Conservation (phyloP, 352 stramenopile species). For the Phytophthora aleatoria region DNA sequence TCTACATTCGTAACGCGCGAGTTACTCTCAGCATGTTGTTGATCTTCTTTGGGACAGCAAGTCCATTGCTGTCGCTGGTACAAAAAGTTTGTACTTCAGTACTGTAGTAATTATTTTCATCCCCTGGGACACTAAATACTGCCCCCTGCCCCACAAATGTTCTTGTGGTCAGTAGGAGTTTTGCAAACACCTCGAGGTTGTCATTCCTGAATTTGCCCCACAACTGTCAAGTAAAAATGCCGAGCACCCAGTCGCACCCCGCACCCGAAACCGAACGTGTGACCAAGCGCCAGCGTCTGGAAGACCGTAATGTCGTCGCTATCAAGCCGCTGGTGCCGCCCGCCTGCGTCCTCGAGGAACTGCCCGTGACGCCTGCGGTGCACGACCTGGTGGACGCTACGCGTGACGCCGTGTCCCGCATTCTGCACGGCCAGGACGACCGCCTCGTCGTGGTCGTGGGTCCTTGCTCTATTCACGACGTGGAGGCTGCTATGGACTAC, state of each 20-base stretch:
- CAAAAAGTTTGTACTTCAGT: background rate
- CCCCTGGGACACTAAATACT: slow-evolving; percentile 10
- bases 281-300: slow-evolving; percentile 70
- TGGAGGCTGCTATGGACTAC: slow-evolving; percentile 77
- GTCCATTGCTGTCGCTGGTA: too few relatives aligned
- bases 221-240: slow-evolving; percentile 29
- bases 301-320: slow-evolving; percentile 71
- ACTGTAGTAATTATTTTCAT: background rate
- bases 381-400: slow-evolving; percentile 66
- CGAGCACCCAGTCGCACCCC: slow-evolving; percentile 25
- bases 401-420: slow-evolving; percentile 54
- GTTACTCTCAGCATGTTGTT: too few relatives aligned
- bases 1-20: too few relatives aligned
- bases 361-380: slow-evolving; percentile 70
- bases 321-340: slow-evolving; percentile 77
- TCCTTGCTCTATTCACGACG: slow-evolving; percentile 86
- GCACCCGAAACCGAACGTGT: slow-evolving; percentile 41
- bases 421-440: slow-evolving; percentile 72
- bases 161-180: slow-evolving; percentile 13
- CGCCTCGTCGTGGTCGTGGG: slow-evolving; percentile 77
- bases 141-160: slow-evolving; percentile 11
- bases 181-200: slow-evolving; percentile 23
- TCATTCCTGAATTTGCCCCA: slow-evolving; percentile 38
- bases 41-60: too few relatives aligned
- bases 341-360: slow-evolving; percentile 71